Conservation (phyloP, 768 basidiomycete genomes). For the Naganishia randhawae region DNA sequence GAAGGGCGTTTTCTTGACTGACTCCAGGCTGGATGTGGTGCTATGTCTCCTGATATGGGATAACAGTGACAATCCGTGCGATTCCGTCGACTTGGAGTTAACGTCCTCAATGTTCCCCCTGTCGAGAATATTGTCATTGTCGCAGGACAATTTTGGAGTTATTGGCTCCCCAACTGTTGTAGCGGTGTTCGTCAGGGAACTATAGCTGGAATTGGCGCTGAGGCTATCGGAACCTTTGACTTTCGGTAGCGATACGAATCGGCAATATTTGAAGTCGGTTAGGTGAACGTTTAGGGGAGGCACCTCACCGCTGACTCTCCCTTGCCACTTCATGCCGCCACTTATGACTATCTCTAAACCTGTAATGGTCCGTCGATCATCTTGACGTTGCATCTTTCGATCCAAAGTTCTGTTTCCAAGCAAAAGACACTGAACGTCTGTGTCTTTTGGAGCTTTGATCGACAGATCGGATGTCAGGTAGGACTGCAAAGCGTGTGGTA, state of each 20-base stretch:
- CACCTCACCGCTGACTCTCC: neutral
- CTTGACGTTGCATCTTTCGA: conserved; percentile 20
- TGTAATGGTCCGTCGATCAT: conserved; percentile 2
- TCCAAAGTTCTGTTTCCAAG: neutral
- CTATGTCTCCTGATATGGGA: neutral
- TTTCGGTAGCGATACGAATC: neutral
- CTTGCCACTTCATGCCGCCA: neutral
- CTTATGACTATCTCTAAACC: conserved; percentile 12
- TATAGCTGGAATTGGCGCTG: conserved; percentile 7
- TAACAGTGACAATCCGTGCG: neutral
- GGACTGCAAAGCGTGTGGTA: conserved; percentile 2
- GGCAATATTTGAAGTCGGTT: conserved; percentile 11
- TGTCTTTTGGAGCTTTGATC: neutral
- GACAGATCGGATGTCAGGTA: conserved; percentile 4
- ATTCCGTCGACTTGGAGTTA: neutral
- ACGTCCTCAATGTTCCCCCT: no score
- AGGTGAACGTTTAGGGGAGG: neutral
- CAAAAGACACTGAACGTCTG: neutral
- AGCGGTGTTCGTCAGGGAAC: conserved; percentile 12
- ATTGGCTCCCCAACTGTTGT: conserved; percentile 8
- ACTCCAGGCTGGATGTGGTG: neutral
- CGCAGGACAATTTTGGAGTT: neutral
- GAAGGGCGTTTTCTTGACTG: neutral
- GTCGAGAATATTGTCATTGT: neutral
- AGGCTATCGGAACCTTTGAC: neutral